Conservation (phyloP, 1,284 basidiomycete species). For the Mrakiaceae sp. region DNA sequence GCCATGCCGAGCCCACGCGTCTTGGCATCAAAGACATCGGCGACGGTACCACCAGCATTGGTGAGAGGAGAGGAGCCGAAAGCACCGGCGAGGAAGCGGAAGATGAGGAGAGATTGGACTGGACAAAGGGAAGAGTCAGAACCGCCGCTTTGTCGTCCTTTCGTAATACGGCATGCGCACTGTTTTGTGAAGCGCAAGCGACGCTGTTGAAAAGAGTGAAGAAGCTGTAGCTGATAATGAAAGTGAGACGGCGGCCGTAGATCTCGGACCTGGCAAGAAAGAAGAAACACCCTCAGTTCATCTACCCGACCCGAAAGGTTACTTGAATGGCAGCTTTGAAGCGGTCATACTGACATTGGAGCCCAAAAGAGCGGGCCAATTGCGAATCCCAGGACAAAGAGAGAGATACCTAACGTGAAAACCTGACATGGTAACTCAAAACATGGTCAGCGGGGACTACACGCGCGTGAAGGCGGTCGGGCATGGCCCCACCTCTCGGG, state of each 20-base stretch:
- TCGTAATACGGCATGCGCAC: no score
- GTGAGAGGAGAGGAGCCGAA: conserved; percentile 32
- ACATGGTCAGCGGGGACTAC: no score
- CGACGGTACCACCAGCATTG: conserved; percentile 39
- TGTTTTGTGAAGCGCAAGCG: neutral
- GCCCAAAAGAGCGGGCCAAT: no score
- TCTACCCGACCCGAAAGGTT: no score
- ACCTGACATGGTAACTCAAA: no score
- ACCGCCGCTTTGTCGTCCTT: neutral
- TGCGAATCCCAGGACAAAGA: no score
- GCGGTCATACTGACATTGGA: no score
- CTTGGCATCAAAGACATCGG: conserved; percentile 36
- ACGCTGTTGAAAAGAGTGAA: neutral
- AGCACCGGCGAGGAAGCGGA: neutral
- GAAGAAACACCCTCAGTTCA: no score
- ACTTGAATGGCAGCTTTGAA: no score
- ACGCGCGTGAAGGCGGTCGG: no score
- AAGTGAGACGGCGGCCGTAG: neutral
- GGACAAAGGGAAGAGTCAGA: neutral
- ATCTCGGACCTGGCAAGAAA: neutral
- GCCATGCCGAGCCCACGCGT: conserved; percentile 27
- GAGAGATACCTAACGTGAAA: no score
- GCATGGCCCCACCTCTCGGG: no score
- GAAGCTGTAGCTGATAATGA: neutral
- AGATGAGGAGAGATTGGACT: neutral